These are phyloP conservation scores for Monosporascus sp. DNA, from an alignment of 2,329 filamentous ascomycete species.

Conservation along the genomic window DNA sequence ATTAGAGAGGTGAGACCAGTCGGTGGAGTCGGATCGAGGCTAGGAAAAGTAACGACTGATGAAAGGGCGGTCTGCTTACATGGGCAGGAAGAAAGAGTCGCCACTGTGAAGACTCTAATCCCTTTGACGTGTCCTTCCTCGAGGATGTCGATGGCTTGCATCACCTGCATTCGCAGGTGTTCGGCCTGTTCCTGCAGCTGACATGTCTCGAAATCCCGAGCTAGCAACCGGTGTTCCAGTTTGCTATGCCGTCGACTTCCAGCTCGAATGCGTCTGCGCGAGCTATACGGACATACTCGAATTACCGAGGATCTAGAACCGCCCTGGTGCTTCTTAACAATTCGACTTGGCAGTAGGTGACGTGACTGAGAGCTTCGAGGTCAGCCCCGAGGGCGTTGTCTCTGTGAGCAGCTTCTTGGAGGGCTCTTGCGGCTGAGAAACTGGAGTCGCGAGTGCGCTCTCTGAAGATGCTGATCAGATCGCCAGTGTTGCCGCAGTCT, in stretches of 20 bases:
- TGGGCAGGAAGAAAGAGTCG: constrained; percentile 12
- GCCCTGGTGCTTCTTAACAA: background rate
- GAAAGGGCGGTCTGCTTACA: constrained; percentile 3
- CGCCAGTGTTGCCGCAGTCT: background rate
- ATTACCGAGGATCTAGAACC: background rate
- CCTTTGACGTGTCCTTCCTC: constrained; percentile 15
- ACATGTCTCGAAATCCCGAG: too few species aligned
- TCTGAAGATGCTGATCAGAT: background rate
- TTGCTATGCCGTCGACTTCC: too few species aligned
- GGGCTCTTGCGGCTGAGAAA: background rate
- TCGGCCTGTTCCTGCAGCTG: too few species aligned
- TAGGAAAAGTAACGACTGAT: too few species aligned
- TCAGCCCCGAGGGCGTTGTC: background rate
- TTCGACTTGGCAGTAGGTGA: background rate
- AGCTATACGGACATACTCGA: background rate
- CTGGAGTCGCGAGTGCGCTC: background rate
- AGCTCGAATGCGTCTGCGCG: too few species aligned
- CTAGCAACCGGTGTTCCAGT: too few species aligned
- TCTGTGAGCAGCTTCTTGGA: background rate
- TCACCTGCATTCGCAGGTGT: background rate
- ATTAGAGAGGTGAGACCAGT: too few species aligned
- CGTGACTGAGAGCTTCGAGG: background rate
- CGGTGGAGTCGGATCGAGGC: too few species aligned
- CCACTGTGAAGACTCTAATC: constrained; percentile 14
- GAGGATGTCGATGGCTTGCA: constrained; percentile 10